Conservation (phyloP, 1,284 basidiomycete species). For the Leccinum fallax region DNA sequence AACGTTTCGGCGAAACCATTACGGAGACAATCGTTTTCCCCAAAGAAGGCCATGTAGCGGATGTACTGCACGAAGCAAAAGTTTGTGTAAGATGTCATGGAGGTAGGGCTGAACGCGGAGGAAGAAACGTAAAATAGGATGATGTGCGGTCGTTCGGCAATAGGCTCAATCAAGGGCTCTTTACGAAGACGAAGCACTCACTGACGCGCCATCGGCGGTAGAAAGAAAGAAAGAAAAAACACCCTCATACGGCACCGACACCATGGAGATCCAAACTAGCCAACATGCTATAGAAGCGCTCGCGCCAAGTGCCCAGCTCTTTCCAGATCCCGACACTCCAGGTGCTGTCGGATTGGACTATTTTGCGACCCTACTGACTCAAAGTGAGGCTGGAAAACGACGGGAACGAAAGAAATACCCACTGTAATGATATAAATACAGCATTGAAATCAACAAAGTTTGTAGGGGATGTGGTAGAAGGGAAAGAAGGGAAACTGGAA, state of each 20-base stretch:
- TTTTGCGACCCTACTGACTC: slow-evolving; percentile 57
- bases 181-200: slow-evolving; percentile 47
- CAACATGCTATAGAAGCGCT: slow-evolving; percentile 80
- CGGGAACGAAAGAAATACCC: slow-evolving; percentile 39
- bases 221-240: slow-evolving; percentile 58
- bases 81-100: slow-evolving; percentile 76
- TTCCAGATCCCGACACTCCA: slow-evolving; percentile 66
- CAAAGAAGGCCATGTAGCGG: slow-evolving; percentile 64
- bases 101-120: slow-evolving; percentile 69
- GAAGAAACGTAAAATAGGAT: slow-evolving; percentile 82
- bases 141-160: slow-evolving; percentile 74
- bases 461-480: slow-evolving; percentile 74
- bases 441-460: slow-evolving; percentile 83
- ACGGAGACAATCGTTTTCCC: slow-evolving; percentile 54
- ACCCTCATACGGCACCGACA: slow-evolving; percentile 47
- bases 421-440: slow-evolving; percentile 76
- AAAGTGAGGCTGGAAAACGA: slow-evolving; percentile 15
- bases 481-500: slow-evolving; percentile 66
- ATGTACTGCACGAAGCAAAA: slow-evolving; percentile 84
- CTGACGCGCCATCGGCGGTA: slow-evolving; percentile 79
- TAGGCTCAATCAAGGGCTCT: slow-evolving; percentile 1
- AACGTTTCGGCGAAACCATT: slow-evolving; percentile 77
- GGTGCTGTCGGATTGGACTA: slow-evolving; percentile 68
- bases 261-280: slow-evolving; percentile 70
- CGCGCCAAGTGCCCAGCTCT: slow-evolving; percentile 75